Percentiles rank a stretch among this genome's conserved stretches.
phyloP scores from a whole-genome alignment of 2,329 filamentous ascomycete genomes.

The Capronia coronata region DNA sequence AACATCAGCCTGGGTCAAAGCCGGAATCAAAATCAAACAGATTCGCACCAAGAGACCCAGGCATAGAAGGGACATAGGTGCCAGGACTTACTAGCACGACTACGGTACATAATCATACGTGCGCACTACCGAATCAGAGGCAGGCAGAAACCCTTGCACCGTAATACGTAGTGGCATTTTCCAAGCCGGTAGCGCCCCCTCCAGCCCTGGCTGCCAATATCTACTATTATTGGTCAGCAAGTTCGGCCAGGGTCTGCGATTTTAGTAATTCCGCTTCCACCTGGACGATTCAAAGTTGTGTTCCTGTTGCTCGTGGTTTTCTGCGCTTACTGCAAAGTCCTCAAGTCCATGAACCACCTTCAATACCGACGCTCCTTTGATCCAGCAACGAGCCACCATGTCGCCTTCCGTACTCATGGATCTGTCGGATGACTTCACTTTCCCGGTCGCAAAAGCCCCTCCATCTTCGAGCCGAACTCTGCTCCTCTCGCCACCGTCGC shows the following conservation, averaged over 20 bases:
- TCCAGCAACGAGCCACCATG: conserved; percentile 21
- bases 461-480: conserved; percentile 54
- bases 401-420: conserved; percentile 51
- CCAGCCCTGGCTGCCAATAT: neutral
- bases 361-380: neutral
- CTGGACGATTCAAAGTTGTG: neutral
- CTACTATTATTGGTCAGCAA: neutral
- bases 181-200: neutral
- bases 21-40: no score
- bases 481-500: conserved; percentile 81
- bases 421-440: conserved; percentile 48
- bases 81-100: no score
- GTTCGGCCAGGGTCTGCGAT: conserved; percentile 4
- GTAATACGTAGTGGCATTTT: neutral
- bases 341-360: neutral
- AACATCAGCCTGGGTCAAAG: no score
- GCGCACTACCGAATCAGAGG: neutral
- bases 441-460: conserved; percentile 30
- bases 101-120: no score
- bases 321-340: conserved; percentile 2
- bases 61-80: no score
- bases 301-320: neutral
- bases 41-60: no score
- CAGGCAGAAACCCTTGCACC: no score
- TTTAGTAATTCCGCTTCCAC: conserved; percentile 16